Evolutionary conservation across 75 land plant species (phyloP).

Genomic region (Pseudotsuga menziesii): DNA sequence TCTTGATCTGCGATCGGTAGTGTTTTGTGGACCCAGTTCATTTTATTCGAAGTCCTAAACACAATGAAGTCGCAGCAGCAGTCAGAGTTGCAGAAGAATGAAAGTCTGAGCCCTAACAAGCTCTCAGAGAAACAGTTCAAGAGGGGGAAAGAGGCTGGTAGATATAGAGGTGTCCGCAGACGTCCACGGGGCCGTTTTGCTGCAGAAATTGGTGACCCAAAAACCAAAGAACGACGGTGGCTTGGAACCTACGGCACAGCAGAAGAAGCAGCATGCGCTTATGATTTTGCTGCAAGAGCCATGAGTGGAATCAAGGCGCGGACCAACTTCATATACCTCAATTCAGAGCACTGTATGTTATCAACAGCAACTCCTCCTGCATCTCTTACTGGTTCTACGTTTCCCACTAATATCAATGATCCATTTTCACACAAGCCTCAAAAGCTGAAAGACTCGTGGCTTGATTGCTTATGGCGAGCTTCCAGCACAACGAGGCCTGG

Average conservation of each 20-base stretch:
- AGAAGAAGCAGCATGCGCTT: constrained; percentile 58
- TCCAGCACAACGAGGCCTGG: neutral
- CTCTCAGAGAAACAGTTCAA: constrained; percentile 2
- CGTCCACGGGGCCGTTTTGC: constrained; percentile 76
- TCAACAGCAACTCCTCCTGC: constrained; percentile 7
- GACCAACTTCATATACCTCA: constrained; percentile 53
- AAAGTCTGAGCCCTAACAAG: neutral
- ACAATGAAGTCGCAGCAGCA: neutral
- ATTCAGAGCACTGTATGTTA: constrained; percentile 1
- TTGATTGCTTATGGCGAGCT: neutral
- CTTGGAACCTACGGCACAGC: constrained; percentile 80
- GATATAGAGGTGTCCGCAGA: constrained; percentile 62
- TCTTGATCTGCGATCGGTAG: neutral
- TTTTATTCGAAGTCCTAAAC: neutral
- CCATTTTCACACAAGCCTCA: neutral
- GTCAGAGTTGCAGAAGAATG: neutral
- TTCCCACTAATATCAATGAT: neutral
- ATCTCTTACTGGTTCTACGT: neutral
- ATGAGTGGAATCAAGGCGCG: constrained; percentile 61
- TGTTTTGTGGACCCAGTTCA: neutral
- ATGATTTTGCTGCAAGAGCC: constrained; percentile 56
- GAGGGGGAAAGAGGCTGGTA: neutral
- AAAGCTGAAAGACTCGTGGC: neutral
- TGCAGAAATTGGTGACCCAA: constrained; percentile 64
- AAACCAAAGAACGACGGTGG: constrained; percentile 57